phyloP scores from a whole-genome alignment of 2,329 filamentous ascomycete species.

The Amauroascus niger region DNA sequence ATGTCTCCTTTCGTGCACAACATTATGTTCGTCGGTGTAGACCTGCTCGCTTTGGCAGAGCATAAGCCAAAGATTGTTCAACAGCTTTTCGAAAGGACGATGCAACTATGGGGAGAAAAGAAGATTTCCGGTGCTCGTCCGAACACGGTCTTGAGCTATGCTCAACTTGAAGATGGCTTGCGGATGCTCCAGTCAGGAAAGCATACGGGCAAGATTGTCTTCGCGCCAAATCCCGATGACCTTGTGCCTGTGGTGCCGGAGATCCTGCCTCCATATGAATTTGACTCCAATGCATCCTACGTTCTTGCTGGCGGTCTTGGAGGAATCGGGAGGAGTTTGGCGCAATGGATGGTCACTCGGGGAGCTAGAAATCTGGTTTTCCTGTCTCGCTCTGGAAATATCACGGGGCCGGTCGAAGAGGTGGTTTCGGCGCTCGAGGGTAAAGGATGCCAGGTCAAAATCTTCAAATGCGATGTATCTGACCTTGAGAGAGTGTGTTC shows the following conservation, averaged over 20 bases:
- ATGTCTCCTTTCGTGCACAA: slow-evolving; percentile 11
- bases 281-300: slow-evolving; percentile 18
- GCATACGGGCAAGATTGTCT: slow-evolving; percentile 14
- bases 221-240: slow-evolving; percentile 2
- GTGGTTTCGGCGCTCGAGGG: slow-evolving; percentile 18
- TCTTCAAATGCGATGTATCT: slow-evolving; percentile 22
- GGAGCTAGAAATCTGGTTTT: slow-evolving; percentile 26
- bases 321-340: slow-evolving; percentile 21
- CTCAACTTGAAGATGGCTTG: slow-evolving; percentile 12
- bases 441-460: slow-evolving; percentile 15
- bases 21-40: slow-evolving; percentile 10
- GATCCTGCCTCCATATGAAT: not conserved
- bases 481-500: slow-evolving; percentile 12
- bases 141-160: slow-evolving; percentile 4
- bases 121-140: slow-evolving; percentile 9
- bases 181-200: slow-evolving; percentile 15
- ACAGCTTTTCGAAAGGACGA: not conserved
- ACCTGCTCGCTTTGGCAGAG: slow-evolving; percentile 8
- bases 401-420: slow-evolving; percentile 15
- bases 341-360: slow-evolving; percentile 20
- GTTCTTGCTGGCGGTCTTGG: slow-evolving; percentile 19
- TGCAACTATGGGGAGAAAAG: slow-evolving; percentile 2
- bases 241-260: slow-evolving; percentile 2
- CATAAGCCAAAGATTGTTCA: slow-evolving; percentile 6
- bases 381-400: slow-evolving; percentile 23